Conservation (phyloP, 192 early-diverging fungal genomes). For the Podila clonocystis region DNA sequence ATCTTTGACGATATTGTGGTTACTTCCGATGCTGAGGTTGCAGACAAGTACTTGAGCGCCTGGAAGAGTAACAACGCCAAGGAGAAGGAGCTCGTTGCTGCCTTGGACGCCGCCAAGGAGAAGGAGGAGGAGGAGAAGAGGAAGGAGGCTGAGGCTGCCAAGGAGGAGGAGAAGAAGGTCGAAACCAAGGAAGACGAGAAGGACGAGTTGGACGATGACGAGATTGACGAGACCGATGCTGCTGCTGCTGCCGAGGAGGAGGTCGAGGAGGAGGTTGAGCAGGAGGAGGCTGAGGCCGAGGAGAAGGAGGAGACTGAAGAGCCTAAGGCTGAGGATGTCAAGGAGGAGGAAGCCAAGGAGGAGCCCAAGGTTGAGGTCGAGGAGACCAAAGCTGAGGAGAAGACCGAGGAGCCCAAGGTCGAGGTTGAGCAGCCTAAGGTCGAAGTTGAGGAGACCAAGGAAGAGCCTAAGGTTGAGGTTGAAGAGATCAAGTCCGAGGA, state of each 20-base stretch:
- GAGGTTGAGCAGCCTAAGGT: constrained; percentile 12
- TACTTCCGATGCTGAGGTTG: constrained; percentile 81
- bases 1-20: constrained; percentile 94
- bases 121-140: constrained; percentile 29
- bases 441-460: constrained; percentile 10
- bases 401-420: constrained; percentile 14
- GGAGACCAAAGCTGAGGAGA: constrained; percentile 10
- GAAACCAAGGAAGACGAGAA: constrained; percentile 7
- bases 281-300: constrained; percentile 12
- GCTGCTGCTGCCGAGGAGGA: constrained; percentile 18
- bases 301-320: constrained; percentile 1
- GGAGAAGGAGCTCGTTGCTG: constrained; percentile 45
- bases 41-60: constrained; percentile 76
- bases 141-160: constrained; percentile 8
- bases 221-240: constrained; percentile 20
- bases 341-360: constrained; percentile 6
- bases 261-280: constrained; percentile 6
- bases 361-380: constrained; percentile 7
- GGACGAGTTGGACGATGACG: constrained; percentile 1
- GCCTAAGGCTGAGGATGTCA: constrained; percentile 6
- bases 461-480: neutral
- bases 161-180: constrained; percentile 14
- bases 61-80: constrained; percentile 69
- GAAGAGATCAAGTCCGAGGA: neutral
- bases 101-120: constrained; percentile 22